Evolutionary conservation across 306 rosid genomes (phyloP).

Genomic region (Gastrolobium bilobum): DNA sequence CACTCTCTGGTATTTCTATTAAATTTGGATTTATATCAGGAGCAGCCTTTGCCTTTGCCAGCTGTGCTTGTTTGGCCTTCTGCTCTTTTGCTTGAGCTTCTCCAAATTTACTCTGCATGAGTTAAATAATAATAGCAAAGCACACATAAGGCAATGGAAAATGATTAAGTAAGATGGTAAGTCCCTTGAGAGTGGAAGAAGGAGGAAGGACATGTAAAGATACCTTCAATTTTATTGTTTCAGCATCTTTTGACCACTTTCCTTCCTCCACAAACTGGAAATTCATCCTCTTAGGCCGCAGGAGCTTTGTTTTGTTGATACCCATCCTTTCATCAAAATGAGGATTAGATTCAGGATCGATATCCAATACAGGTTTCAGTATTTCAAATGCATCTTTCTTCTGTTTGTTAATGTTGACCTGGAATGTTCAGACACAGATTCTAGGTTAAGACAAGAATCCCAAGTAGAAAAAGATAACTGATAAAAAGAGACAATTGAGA

Average conservation of each 20-base stretch:
- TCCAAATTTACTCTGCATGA: slow-evolving; percentile 86
- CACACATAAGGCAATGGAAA: slow-evolving; percentile 22
- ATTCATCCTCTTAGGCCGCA: slow-evolving; percentile 88
- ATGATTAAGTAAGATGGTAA: neutral
- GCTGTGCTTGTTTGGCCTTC: slow-evolving; percentile 88
- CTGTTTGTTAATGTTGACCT: slow-evolving; percentile 97
- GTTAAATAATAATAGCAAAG: slow-evolving; percentile 36
- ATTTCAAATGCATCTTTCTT: slow-evolving; percentile 95
- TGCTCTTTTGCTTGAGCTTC: slow-evolving; percentile 99
- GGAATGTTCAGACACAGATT: slow-evolving; percentile 46
- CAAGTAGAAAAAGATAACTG: slow-evolving; percentile 7
- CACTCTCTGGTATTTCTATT: slow-evolving; percentile 90
- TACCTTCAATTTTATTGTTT: slow-evolving; percentile 85
- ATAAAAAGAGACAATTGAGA: slow-evolving; percentile 22
- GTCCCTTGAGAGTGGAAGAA: neutral
- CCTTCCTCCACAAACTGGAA: slow-evolving; percentile 95
- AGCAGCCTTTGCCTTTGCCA: slow-evolving; percentile 97
- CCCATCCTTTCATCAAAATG: slow-evolving; percentile 88
- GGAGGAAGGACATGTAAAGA: slow-evolving; percentile 4
- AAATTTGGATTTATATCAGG: slow-evolving; percentile 95
- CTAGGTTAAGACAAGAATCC: neutral
- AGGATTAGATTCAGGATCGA: slow-evolving; percentile 88
- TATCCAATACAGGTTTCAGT: slow-evolving; percentile 87
- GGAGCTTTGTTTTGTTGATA: slow-evolving; percentile 77
- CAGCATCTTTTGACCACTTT: slow-evolving; percentile 96